Conservation (phyloP, 345 rosid genomes). For the Brassica incana region DNA sequence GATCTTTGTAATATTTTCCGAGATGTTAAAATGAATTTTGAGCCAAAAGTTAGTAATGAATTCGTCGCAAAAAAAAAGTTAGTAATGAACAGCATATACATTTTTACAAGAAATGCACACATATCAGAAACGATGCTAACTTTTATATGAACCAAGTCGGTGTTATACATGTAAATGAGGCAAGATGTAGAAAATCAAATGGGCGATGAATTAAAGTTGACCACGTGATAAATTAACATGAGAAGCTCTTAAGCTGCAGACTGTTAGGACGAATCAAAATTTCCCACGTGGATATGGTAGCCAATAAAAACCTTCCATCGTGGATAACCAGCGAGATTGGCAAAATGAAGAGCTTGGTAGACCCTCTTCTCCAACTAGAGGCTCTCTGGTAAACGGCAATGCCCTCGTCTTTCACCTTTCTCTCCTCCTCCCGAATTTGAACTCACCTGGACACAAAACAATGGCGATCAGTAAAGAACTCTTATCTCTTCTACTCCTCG, state of each 20-base stretch:
- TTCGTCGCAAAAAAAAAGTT: too few relatives aligned
- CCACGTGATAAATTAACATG: too few relatives aligned
- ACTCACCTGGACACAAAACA: constrained; percentile 4
- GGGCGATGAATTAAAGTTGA: too few relatives aligned
- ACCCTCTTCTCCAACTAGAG: constrained; percentile 18
- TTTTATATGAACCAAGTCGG: too few relatives aligned
- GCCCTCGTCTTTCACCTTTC: neutral
- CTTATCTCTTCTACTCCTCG: constrained; percentile 27
- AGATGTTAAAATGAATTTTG: too few relatives aligned
- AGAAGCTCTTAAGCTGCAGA: neutral
- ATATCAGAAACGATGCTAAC: too few relatives aligned
- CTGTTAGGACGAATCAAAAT: neutral
- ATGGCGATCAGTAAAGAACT: constrained; percentile 41
- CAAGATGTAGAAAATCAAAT: too few relatives aligned
- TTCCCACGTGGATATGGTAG: neutral
- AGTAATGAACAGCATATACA: too few relatives aligned
- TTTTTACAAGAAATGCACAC: too few relatives aligned
- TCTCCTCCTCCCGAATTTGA: constrained; percentile 18
- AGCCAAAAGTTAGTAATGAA: too few relatives aligned
- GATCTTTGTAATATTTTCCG: too few relatives aligned
- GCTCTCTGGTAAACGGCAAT: constrained; percentile 23
- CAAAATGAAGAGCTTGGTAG: neutral
- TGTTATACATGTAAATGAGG: too few relatives aligned
- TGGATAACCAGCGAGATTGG: constrained; percentile 10
- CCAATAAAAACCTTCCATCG: constrained; percentile 18